Conservation (phyloP, 2,329 filamentous ascomycete species). For the Sporothrix schenckii region DNA sequence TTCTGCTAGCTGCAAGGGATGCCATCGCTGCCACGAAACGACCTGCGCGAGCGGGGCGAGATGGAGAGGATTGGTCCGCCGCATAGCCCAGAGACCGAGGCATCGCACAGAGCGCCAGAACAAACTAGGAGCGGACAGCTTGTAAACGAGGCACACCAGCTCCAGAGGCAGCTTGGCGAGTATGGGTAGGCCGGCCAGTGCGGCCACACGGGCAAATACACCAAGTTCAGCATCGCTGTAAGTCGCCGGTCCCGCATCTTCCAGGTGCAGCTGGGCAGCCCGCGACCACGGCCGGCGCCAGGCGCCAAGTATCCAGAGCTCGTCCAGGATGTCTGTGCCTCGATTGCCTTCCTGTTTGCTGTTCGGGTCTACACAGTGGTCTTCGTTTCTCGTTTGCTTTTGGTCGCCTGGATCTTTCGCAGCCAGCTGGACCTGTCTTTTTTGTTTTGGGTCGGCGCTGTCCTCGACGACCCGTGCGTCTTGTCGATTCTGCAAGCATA, state of each 20-base stretch:
- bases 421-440: no score
- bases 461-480: background rate
- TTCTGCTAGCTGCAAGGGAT: conserved; percentile 16
- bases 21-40: conserved; percentile 18
- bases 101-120: conserved; percentile 24
- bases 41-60: background rate
- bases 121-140: conserved; percentile 22
- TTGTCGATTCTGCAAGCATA: background rate
- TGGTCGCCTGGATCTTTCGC: no score
- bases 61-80: conserved; percentile 1
- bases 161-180: conserved; percentile 11
- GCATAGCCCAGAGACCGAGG: conserved; percentile 9
- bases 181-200: background rate
- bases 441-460: no score
- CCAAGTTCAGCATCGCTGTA: background rate
- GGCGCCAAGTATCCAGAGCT: conserved; percentile 23
- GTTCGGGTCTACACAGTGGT: no score
- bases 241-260: background rate
- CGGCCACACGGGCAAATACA: background rate
- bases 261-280: background rate
- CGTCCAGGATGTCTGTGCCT: conserved; percentile 17
- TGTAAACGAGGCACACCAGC: conserved; percentile 19
- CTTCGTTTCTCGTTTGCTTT: no score
- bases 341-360: background rate
- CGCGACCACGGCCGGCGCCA: conserved; percentile 18